These are phyloP conservation scores for Blumeria graminis DNA, from an alignment of 2,329 filamentous ascomycete species.

Conservation along the genomic window DNA sequence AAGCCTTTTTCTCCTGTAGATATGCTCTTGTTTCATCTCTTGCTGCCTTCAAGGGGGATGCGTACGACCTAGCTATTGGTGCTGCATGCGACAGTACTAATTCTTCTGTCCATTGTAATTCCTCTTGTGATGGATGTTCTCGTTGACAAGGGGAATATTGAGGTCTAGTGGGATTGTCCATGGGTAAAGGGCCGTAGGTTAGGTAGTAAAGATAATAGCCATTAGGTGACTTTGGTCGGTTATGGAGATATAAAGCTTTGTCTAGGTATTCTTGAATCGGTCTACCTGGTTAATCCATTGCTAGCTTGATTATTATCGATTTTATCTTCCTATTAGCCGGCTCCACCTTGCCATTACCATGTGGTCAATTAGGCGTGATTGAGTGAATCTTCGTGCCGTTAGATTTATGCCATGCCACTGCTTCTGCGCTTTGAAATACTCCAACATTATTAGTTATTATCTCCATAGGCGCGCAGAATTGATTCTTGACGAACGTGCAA, in stretches of 20 bases:
- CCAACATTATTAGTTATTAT: constrained; percentile 1
- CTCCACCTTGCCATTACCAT: constrained; percentile 1
- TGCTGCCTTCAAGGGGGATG: background rate
- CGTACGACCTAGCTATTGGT: background rate
- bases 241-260: background rate
- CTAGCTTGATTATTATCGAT: constrained; percentile 1
- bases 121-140: constrained; percentile 1
- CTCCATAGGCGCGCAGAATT: background rate
- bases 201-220: constrained; percentile 1
- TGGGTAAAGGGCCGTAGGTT: background rate
- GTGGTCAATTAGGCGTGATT: background rate
- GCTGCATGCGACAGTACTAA: background rate
- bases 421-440: constrained; percentile 2
- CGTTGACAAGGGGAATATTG: constrained; percentile 1
- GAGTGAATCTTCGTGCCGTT: background rate
- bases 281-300: constrained; percentile 1
- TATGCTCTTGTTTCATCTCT: constrained; percentile 1
- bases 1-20: background rate
- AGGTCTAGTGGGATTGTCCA: background rate
- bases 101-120: background rate
- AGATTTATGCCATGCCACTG: constrained; percentile 1
- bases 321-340: constrained; percentile 1
- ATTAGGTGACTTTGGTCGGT: background rate
- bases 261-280: constrained; percentile 1
- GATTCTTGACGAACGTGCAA: background rate